phyloP scores from a whole-genome alignment of 176 grass and related monocot genomes.

The Avena sativa region DNA sequence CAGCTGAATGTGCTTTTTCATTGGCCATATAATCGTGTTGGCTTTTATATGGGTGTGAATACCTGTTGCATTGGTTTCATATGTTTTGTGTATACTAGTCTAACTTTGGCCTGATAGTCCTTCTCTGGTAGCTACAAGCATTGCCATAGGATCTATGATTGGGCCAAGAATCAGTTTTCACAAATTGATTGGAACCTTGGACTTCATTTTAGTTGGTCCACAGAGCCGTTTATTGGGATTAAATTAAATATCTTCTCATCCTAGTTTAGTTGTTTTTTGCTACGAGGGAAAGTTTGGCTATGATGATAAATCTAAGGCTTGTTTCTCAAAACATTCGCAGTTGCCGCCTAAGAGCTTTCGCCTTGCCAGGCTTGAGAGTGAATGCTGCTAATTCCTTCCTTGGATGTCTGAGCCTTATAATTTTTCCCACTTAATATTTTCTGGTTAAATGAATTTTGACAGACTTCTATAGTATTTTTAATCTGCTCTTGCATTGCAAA shows the following conservation, averaged over 20 bases:
- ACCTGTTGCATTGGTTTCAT: too few relatives aligned
- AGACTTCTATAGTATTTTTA: neutral
- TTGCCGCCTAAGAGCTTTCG: slow-evolving; percentile 60
- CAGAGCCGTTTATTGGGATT: slow-evolving; percentile 80
- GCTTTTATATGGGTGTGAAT: too few relatives aligned
- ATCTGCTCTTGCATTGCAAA: neutral
- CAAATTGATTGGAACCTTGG: slow-evolving; percentile 67
- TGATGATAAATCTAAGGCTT: slow-evolving; percentile 46
- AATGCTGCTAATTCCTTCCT: slow-evolving; percentile 35
- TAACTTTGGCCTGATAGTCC: neutral
- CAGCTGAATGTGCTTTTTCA: neutral
- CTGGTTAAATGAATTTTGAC: neutral
- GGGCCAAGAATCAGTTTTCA: slow-evolving; percentile 58
- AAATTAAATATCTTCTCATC: slow-evolving; percentile 22
- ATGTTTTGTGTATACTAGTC: neutral
- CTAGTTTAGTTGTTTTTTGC: neutral
- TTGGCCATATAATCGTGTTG: too few relatives aligned
- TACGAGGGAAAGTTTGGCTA: neutral
- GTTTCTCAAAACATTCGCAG: slow-evolving; percentile 78
- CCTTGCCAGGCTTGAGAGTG: slow-evolving; percentile 59
- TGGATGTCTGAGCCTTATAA: slow-evolving; percentile 34
- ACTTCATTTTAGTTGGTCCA: slow-evolving; percentile 41
- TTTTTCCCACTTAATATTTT: too few relatives aligned
- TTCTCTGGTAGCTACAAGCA: too few relatives aligned
- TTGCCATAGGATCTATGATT: slow-evolving; percentile 1